Base-by-base conservation (phyloP, 345 rosid species). In the Gossypium mustelinum region DNA sequence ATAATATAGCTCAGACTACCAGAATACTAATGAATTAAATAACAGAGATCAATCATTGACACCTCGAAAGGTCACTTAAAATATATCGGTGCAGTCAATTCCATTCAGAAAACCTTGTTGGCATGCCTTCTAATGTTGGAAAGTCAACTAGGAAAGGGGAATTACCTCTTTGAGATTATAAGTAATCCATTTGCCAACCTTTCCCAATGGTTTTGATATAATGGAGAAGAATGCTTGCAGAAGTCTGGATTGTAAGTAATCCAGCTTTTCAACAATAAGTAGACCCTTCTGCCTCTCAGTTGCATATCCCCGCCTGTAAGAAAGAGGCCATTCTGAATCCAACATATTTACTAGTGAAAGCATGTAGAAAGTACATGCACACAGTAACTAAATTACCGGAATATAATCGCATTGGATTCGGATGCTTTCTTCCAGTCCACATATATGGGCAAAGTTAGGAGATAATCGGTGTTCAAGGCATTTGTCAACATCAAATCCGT, bases 351-450 rank as follows among this genome's bases (percentile, higher is more conserved):
- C 57, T 13, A 14, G 43, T 68, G 72, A 68, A 66, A 48, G 72
- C 43, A 8, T 48, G 29, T 68, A 24, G 20, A 24, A 68, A 25
- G 57, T 48, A 14, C 9, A 51, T 11, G 4, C 16, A 29, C 17
- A 52, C 14, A 4, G 9, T 47, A 41, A 76, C 48, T 68, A 62
- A 58, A 39, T 74, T 73, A 92, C 98, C 97, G 91, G 83, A 90
- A 94, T 61, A 94, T 92, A 75, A 92, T 92, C 25, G 95, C 87
- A 86, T 94, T 90, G 67, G 98, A 91, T 79, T 90, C 87, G 20
- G 93, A 87, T 6, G 97, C 88, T 80, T 79, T 90, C 81, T 89
- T 89, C 98, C 98, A 94, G 76, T 92, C 98, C 74, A 94, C 94
- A 72, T 82, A 90, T 41, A 94, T 82, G 54, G 97, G 98, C 85